Evolutionary conservation across 345 rosid species (phyloP).

Genomic region (Eutrema heterophyllum): DNA sequence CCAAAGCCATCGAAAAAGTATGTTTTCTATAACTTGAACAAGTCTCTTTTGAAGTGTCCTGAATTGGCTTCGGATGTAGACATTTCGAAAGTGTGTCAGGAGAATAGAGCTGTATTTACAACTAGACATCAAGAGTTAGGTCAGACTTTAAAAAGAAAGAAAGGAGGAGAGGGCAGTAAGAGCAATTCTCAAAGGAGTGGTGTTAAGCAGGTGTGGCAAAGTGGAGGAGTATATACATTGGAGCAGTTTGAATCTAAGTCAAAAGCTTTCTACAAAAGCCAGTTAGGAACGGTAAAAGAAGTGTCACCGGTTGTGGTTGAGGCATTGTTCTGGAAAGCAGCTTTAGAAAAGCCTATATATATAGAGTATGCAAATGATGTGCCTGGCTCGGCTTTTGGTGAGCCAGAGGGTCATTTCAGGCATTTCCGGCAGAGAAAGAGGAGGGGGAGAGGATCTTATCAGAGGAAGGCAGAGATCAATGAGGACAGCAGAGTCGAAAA

Average conservation of each 20-base stretch:
- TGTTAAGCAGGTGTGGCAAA: conserved; percentile 97
- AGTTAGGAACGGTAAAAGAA: conserved; percentile 67
- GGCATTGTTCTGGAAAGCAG: conserved; percentile 87
- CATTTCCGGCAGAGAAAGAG: conserved; percentile 64
- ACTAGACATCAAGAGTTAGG: conserved; percentile 99
- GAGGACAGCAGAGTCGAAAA: background rate
- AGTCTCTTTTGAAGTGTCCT: conserved; percentile 69
- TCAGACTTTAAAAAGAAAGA: conserved; percentile 49
- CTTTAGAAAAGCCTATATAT: conserved; percentile 77
- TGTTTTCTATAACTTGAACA: conserved; percentile 73
- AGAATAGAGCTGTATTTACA: conserved; percentile 76
- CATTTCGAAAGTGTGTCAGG: conserved; percentile 36
- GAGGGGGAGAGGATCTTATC: conserved; percentile 60
- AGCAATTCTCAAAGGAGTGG: conserved; percentile 38
- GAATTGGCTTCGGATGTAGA: conserved; percentile 53
- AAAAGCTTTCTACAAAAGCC: conserved; percentile 59
- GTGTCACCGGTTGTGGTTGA: conserved; percentile 68
- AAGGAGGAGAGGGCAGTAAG: conserved; percentile 31
- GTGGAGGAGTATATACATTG: conserved; percentile 89
- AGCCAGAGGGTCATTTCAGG: conserved; percentile 61
- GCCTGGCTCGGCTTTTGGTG: conserved; percentile 93
- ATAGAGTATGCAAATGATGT: conserved; percentile 99
- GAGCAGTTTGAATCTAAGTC: conserved; percentile 94
- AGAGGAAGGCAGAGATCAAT: conserved; percentile 43
- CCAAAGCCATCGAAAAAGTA: conserved; percentile 90